Base-by-base conservation (phyloP, 345 rosid genomes). In the Eucalyptus curtisii region DNA sequence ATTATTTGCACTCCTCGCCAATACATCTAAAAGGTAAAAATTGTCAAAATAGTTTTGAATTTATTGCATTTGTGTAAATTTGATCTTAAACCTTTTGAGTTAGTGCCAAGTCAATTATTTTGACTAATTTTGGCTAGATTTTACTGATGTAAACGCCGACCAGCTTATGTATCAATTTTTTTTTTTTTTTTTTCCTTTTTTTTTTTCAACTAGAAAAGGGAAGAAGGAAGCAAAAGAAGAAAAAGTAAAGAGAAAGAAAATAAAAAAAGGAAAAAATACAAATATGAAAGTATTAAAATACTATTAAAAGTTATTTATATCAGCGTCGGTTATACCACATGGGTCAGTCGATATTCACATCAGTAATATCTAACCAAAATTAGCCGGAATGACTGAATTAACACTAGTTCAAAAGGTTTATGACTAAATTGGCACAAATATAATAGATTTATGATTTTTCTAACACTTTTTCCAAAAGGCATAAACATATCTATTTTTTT, bases 271-370 rank as follows among this genome's bases (percentile, higher is more conserved):
- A 52, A 52, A 17, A 52, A 3, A 52, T 7, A 52, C 20, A 52
- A 19, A 7, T 1, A 20, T 0, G 0, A 52, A 52, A 52, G 10
- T 52, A 52, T 52, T 52, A 52, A 19, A 52, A 52, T 3, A 19
- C 1, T 52, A 52, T 52, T 52, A 52, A 52, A 52, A 52, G 2
- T 52, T 19, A 52, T 19, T 52, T 0, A 52, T 0, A 52, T 52
- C 0, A 3, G 2, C 0, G 2, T 52, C 4, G 1, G 0, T 52
- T 4, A 19, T 52, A 19, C 0, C 1, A 52, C 57, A 0, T 52
- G 24, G 0, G 10, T 52, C 1, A 0, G 4, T 52, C 10, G 1
- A 19, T 52, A 52, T 52, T 0, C 10, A 19, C 0, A 19, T 52
- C 1, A 7, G 0, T 0, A 7, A 52, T 52, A 52, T 52, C 4